Conservation (phyloP, 2,329 filamentous ascomycete genomes). For the Shiraia bambusicola region DNA sequence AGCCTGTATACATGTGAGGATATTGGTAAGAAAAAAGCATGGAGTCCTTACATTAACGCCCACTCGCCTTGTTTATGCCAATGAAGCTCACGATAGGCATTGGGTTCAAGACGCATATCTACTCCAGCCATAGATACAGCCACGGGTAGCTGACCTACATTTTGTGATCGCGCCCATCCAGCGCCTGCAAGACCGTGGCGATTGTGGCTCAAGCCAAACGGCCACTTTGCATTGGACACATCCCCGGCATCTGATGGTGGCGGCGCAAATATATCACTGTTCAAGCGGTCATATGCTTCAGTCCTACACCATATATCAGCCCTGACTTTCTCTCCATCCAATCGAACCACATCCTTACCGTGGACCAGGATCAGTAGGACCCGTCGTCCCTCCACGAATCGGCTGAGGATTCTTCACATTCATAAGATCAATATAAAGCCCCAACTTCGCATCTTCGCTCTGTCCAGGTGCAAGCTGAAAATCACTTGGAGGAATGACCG, state of each 20-base stretch:
- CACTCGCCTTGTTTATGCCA: conserved; percentile 61
- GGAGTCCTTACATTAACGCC: conserved; percentile 48
- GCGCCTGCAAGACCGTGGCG: conserved; percentile 43
- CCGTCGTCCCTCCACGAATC: conserved; percentile 41
- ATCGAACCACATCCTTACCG: conserved; percentile 13
- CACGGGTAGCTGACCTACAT: conserved; percentile 41
- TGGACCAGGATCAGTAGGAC: conserved; percentile 44
- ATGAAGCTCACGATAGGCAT: conserved; percentile 64
- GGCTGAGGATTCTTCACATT: conserved; percentile 46
- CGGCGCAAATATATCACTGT: conserved; percentile 44
- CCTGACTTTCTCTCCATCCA: rapidly evolving
- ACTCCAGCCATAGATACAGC: conserved; percentile 48
- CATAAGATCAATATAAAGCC: conserved; percentile 44
- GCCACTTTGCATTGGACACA: conserved; percentile 46
- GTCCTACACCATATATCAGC: conserved; percentile 2
- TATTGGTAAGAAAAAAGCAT: not conserved
- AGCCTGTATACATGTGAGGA: conserved; percentile 4
- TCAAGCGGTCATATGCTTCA: conserved; percentile 40
- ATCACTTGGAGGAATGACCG: conserved; percentile 36
- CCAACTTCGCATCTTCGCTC: conserved; percentile 39
- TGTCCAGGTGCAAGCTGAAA: conserved; percentile 44
- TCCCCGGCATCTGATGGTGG: conserved; percentile 45
- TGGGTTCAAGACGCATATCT: conserved; percentile 44
- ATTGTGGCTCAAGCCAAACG: conserved; percentile 46
- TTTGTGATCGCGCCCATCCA: conserved; percentile 48